Evolutionary conservation across 177 flowering plant species (phyloP), one percentile per base, ranked within the genome.

Genomic region (Vitis hybrid): DNA sequence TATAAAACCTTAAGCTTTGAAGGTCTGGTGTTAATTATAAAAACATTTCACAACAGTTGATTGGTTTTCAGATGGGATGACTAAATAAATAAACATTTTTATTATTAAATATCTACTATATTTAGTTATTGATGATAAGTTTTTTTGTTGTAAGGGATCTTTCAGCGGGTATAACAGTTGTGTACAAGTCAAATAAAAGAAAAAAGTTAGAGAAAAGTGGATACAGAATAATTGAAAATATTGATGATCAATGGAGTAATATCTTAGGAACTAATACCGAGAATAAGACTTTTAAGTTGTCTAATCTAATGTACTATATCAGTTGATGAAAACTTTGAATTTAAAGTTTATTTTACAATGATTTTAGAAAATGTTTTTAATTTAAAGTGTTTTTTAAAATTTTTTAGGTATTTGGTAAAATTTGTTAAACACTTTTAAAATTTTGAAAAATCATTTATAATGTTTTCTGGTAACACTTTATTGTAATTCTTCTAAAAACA

Each of bases 191-290:
- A 30, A 53, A 7, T 1, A 51, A 65, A 46, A 76, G 82, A 55
- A 66, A 9, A 48, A 64, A 76, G 65, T 58, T 81, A 1, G 69
- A 24, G 52, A 10, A 62, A 3, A 15, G 24, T 8, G 82, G 84
- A 54, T 79, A 73, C 32, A 70, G 50, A 24, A 84, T 80, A 11
- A 7, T 74, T 9, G 85, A 82, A 3, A 82, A 82, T 61, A 70
- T 75, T 1, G 87, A 80, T 2, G 87, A 82, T 66, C 87, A 84
- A 53, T 84, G 82, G 87, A 80, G 82, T 61, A 84, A 82, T 17
- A 6, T 82, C 12, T 12, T 72, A 35, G 82, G 84, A 2, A 53
- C 67, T 11, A 46, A 61, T 57, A 15, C 15, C 0, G 82, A 74
- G 10, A 41, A 61, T 41, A 35, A 80, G 41, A 78, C 79, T 11